Percentiles rank a stretch among this genome's conserved stretches.
Conservation (phyloP, 257 asterid species). For the Penstemon newberryi region DNA sequence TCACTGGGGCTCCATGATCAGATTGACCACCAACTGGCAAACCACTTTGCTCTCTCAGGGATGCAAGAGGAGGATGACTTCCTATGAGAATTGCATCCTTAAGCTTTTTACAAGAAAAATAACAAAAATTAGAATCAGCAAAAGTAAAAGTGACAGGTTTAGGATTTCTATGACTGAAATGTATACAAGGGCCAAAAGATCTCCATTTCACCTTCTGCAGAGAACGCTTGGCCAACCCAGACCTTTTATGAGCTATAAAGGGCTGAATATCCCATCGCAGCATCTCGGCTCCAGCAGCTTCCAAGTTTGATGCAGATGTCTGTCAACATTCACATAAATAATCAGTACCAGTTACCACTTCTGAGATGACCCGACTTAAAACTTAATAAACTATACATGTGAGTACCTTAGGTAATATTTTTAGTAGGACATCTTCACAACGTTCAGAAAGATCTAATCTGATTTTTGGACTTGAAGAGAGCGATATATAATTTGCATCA, state of each 20-base stretch:
- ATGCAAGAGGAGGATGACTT: conserved; percentile 42
- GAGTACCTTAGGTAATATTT: conserved; percentile 36
- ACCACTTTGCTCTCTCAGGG: conserved; percentile 60
- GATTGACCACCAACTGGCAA: conserved; percentile 35
- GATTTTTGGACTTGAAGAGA: conserved; percentile 25
- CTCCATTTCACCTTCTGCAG: conserved; percentile 45
- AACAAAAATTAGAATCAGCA: conserved; percentile 23
- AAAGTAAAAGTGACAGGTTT: neutral
- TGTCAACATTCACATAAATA: conserved; percentile 28
- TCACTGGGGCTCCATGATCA: conserved; percentile 24
- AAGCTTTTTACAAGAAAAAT: conserved; percentile 40
- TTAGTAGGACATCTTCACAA: conserved; percentile 48
- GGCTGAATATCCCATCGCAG: conserved; percentile 57
- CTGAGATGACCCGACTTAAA: no score
- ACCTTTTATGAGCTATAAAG: conserved; percentile 50
- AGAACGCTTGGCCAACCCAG: conserved; percentile 30
- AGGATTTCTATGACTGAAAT: neutral
- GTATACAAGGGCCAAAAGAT: conserved; percentile 8
- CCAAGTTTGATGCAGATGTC: conserved; percentile 38
- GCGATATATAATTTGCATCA: conserved; percentile 24
- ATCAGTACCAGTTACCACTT: neutral
- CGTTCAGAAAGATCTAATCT: conserved; percentile 35
- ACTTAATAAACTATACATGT: neutral
- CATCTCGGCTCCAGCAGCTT: conserved; percentile 40
- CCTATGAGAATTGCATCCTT: conserved; percentile 52